Evolutionary conservation across 2,329 filamentous ascomycete species (phyloP).

Genomic region (Aspergillus pseudonomiae): DNA sequence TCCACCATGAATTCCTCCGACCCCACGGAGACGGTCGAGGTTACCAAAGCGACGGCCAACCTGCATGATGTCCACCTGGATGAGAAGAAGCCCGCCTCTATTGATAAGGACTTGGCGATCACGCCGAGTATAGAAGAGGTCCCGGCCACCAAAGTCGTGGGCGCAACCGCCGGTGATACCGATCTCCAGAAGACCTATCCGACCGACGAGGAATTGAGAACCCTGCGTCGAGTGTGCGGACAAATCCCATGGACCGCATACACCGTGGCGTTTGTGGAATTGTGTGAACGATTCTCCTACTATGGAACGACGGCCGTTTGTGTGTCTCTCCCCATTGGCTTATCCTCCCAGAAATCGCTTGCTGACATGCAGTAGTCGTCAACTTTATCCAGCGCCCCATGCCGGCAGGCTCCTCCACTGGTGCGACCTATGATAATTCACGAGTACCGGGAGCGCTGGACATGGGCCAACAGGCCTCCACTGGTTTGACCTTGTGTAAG

Average conservation of each 20-base stretch:
- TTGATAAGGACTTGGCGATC: constrained; percentile 10
- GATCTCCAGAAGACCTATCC: constrained; percentile 21
- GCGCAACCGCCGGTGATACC: background rate
- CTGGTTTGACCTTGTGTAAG: constrained; percentile 52
- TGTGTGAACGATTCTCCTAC: constrained; percentile 78
- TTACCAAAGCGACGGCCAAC: constrained; percentile 26
- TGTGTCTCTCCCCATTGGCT: constrained; percentile 37
- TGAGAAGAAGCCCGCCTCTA: constrained; percentile 17
- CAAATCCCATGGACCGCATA: constrained; percentile 66
- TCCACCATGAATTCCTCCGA: constrained; percentile 31
- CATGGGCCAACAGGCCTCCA: constrained; percentile 61
- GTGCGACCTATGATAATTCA: constrained; percentile 35
- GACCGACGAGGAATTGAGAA: constrained; percentile 37
- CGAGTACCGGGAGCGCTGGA: constrained; percentile 55
- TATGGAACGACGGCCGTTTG: constrained; percentile 71
- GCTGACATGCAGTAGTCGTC: constrained; percentile 46
- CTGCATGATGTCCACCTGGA: constrained; percentile 20
- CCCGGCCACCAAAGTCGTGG: background rate
- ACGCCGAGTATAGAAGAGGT: constrained; percentile 17
- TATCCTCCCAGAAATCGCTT: background rate
- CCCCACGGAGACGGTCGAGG: constrained; percentile 28
- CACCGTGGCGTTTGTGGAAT: constrained; percentile 71
- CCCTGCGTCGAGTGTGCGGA: constrained; percentile 39
- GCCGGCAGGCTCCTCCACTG: constrained; percentile 58
- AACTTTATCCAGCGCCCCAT: constrained; percentile 65